Base-by-base conservation (phyloP, 2,329 filamentous ascomycete genomes). In the Ascochyta rabiei region DNA sequence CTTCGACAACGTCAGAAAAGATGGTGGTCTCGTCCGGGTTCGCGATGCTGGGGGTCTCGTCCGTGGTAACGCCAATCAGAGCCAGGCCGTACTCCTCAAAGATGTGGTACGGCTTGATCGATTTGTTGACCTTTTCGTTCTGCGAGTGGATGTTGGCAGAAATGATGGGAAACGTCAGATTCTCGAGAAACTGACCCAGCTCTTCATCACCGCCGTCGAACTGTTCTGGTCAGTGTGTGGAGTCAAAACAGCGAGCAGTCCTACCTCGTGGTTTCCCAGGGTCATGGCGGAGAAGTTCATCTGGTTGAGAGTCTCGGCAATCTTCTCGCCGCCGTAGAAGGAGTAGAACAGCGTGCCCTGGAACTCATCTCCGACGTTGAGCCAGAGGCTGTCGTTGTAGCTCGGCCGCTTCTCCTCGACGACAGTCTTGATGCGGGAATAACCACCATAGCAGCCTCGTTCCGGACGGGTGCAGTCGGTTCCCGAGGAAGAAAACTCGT, bases 331-430 rank as follows among this genome's bases (percentile, higher is more conserved):
- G 15, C 82, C 82, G 64, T 89, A 89, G 70, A 82, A 88, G 4
- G 81, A 81, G 75, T 87, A 89, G 76, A 87, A 89, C 7, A 88
- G 77, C 0, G 86, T 89, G 48, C 86, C 86, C 63, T 88, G 84
- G 68, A 89, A 89, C 68, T 89, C 86, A 62, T 89, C 86, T n/a
- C 86, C 86, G 2, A 82, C 84, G 51, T 89, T 87, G 40, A 89
- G 75, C 75, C 84, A 83, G 15, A 89, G 76, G 50, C 83, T 84
- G 66, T 87, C 83, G n/a, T 83, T 80, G 64, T 86, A 78, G 26
- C 79, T 77, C 5, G 82, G 79, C 26, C 85, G 81, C 23, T 84
- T 80, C 63, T 82, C 78, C 48, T 86, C 80, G 33, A 88, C 75
- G 6, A 84, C 80, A 18, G 81, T 79, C 77, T 87, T 87, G 69